Evolutionary conservation across 2,329 filamentous ascomycete species (phyloP).

Genomic region (Bipolaris cookei): DNA sequence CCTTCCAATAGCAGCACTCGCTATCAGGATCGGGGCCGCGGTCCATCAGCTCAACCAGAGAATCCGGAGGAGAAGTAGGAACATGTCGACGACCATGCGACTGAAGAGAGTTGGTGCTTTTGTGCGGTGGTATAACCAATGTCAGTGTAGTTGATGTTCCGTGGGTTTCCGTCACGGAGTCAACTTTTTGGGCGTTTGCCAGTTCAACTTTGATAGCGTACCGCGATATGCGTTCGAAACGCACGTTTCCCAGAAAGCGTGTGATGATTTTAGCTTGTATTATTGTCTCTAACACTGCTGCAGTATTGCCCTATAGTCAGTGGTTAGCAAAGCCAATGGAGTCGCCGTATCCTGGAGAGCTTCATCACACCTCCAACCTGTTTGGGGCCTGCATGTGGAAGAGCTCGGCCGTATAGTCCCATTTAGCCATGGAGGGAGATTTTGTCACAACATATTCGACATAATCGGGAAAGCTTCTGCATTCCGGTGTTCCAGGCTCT

Average conservation of each 20-base stretch:
- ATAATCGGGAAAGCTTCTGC: constrained; percentile 5
- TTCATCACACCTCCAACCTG: background rate
- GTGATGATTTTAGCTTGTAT: constrained; percentile 24
- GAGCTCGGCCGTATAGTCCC: constrained; percentile 25
- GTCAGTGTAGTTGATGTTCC: background rate
- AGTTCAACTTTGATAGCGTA: constrained; percentile 33
- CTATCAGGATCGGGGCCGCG: background rate
- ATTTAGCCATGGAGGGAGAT: constrained; percentile 21
- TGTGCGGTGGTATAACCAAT: constrained; percentile 6
- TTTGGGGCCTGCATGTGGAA: constrained; percentile 31
- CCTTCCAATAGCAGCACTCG: background rate
- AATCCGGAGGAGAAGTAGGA: background rate
- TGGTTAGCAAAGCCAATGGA: background rate
- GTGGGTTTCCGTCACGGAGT: background rate
- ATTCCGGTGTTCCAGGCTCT: background rate
- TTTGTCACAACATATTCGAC: constrained; percentile 19
- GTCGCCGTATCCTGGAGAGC: background rate
- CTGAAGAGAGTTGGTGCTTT: constrained; percentile 4
- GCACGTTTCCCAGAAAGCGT: constrained; percentile 34
- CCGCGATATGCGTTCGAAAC: constrained; percentile 40
- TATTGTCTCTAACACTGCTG: constrained; percentile 16
- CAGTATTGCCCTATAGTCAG: background rate
- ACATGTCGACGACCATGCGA: background rate
- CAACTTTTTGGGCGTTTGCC: background rate
- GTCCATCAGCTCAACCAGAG: background rate